Evolutionary conservation across 371 early-diverging fungal genomes (phyloP), one percentile per base, ranked within the genome.

Genomic region (Actinomortierella ambigua): DNA sequence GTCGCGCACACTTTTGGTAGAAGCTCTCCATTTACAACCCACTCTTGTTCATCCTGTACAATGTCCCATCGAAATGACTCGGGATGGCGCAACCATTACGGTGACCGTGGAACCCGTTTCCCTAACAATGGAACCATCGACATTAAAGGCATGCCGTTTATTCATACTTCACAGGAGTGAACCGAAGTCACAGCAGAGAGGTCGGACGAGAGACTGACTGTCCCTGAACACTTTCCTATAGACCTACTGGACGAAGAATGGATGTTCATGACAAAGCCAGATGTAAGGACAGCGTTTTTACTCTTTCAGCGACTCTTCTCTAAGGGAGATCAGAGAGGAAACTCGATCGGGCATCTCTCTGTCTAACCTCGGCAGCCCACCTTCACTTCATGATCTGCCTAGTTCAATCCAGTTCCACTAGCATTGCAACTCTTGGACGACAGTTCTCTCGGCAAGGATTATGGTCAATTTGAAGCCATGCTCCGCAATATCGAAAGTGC

Each of bases 391-490:
- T 54, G 8, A 26, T 11, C n/a, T 53, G 17, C 28, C 42, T 66
- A 93, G 93, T 95, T 95, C 78, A 95, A 95, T 80, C 95, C 96
- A 26, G 93, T 96, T 0, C 87, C 94, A 4, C 78, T 93, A 50
- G 93, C 96, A 17, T 76, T 97, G 20, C 88, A 90, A 27, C 75
- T 97, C 55, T 87, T 95, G 84, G 96, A 97, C 68, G 84, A 88
- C 39, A 93, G 94, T 76, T 90, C 91, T 1, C 81, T 90, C 39
- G 93, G 94, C 9, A 83, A 87, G 41, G 93, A 93, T 76, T 90
- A 90, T 59, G 81, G 85, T 20, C 83, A 86, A 53, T 97, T 96
- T 70, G 78, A 80, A 46, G 67, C 82, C 23, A 84, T 91, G 52
- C 81, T 90, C 15, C 77, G 82, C n/a, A 82, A 86, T 51, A 82